Base-by-base conservation (phyloP, 2,329 filamentous ascomycete genomes). In the Hypoxylon sp. region DNA sequence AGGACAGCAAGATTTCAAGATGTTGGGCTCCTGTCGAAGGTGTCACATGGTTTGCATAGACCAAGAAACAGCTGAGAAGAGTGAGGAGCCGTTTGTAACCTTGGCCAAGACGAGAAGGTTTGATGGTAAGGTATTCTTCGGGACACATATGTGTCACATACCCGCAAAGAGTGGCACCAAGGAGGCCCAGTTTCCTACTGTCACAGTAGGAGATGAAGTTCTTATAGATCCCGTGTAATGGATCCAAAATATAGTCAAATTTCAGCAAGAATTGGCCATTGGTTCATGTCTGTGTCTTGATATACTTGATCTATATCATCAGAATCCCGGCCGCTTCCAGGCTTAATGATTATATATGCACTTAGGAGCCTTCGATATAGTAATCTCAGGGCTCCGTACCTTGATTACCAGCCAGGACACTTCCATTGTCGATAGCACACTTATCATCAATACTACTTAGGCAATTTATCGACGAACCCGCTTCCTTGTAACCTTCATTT, bases 1-100 rank as follows among this genome's bases (percentile, higher is more conserved):
- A 63, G 92, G 91, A 1, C 73, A 79, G 1, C 85, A 90, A 65
- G 79, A 81, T 9, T 92, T 93, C 74, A 85, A 91, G 68, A 88
- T 97, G 75, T 81, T 98, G 3, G 95, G 94, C 0, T 88, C 92
- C 2, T 99, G 96, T 76, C 88, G 94, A 67, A 85, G 96, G 66
- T 99, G 96, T 74, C 94, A 97, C 78, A 98, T 99, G 94, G 91
- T 99, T 9, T 98, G 95, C 77, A 89, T 98, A 50, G 91, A 99
- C 76, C 96, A 98, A 78, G 84, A 89, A 51, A 97, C 91, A 11
- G 94, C 90, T 0, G 85, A 89, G 70, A 92, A 90, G 78, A 89
- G 90, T 70, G 89, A 94, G 70, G 96, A 98, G 79, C 96, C 96
- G 0, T 97, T 96, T 76, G 88, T 92, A 3, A 98, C 94, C 0